Percentiles rank a stretch among this genome's conserved stretches.
phyloP scores from a whole-genome alignment of 2,329 filamentous ascomycete species.

The Myriosclerotinia duriaeana region DNA sequence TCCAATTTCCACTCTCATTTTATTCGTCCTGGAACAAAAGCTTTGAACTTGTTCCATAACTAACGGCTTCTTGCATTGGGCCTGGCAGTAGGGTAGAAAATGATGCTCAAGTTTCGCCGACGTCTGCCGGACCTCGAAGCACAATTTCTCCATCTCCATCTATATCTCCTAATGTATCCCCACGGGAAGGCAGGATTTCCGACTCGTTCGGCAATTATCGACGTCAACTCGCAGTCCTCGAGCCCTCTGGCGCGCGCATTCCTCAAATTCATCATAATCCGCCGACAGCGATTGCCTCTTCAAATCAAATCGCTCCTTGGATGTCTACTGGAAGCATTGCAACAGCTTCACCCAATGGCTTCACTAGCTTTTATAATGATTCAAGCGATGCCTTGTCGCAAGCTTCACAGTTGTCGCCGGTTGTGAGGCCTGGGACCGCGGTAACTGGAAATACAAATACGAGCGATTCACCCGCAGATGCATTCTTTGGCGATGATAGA shows the following conservation, averaged over 20 bases:
- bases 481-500: conserved; percentile 68
- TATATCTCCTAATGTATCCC: conserved; percentile 40
- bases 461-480: conserved; percentile 60
- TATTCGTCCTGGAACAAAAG: conserved; percentile 27
- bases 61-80: conserved; percentile 40
- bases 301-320: conserved; percentile 55
- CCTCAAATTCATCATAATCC: conserved; percentile 61
- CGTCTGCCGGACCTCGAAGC: conserved; percentile 35
- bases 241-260: conserved; percentile 56
- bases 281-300: conserved; percentile 53
- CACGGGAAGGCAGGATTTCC: conserved; percentile 41
- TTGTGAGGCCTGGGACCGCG: conserved; percentile 57
- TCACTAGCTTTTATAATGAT: conserved; percentile 68
- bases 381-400: conserved; percentile 71
- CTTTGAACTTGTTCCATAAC: conserved; percentile 38
- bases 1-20: conserved; percentile 2
- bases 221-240: conserved; percentile 68
- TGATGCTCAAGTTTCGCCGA: conserved; percentile 41
- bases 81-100: conserved; percentile 37
- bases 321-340: conserved; percentile 45
- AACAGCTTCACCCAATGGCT: conserved; percentile 37
- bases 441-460: conserved; percentile 49
- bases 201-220: conserved; percentile 69
- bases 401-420: conserved; percentile 66
- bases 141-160: conserved; percentile 34